Evolutionary conservation across 164 flowering plant species (phyloP).

Genomic region (Nelumbo lutea): DNA sequence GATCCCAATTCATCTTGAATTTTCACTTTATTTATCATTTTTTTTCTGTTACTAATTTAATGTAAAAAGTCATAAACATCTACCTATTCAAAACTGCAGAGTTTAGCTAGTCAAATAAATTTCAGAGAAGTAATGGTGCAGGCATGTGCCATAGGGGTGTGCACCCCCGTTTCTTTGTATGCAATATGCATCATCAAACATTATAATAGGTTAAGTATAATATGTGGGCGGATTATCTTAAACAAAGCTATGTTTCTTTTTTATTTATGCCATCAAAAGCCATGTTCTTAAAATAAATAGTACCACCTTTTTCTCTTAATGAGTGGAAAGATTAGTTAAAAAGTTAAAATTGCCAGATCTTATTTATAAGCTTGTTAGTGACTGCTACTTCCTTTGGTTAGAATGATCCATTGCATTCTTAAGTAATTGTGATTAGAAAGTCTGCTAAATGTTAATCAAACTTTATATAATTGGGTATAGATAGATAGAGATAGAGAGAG

Average conservation of each 20-base stretch:
- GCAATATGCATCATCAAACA: slow-evolving; percentile 1
- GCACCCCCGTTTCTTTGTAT: slow-evolving; percentile 3
- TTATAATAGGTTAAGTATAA: neutral
- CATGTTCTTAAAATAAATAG: neutral
- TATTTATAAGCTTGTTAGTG: slow-evolving; percentile 1
- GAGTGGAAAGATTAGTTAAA: slow-evolving; percentile 26
- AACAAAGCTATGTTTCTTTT: slow-evolving; percentile 18
- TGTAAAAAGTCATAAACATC: too few species aligned
- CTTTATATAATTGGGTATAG: neutral
- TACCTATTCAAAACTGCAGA: too few species aligned
- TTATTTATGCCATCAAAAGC: slow-evolving; percentile 6
- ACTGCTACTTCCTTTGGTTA: slow-evolving; percentile 1
- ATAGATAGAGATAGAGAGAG: too few species aligned
- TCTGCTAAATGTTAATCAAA: neutral
- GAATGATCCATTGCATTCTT: too few species aligned
- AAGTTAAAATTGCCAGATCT: slow-evolving; percentile 24
- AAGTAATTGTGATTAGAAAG: too few species aligned
- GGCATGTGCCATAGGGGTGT: too few species aligned
- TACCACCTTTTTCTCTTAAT: slow-evolving; percentile 17
- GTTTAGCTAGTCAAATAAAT: too few species aligned
- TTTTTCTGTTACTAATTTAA: too few species aligned
- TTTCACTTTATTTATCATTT: too few species aligned
- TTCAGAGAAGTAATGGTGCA: too few species aligned
- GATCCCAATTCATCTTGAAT: too few species aligned
- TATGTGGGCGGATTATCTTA: neutral